Conservation (phyloP, 345 rosid genomes). For the Eucalyptus erythrocorys region DNA sequence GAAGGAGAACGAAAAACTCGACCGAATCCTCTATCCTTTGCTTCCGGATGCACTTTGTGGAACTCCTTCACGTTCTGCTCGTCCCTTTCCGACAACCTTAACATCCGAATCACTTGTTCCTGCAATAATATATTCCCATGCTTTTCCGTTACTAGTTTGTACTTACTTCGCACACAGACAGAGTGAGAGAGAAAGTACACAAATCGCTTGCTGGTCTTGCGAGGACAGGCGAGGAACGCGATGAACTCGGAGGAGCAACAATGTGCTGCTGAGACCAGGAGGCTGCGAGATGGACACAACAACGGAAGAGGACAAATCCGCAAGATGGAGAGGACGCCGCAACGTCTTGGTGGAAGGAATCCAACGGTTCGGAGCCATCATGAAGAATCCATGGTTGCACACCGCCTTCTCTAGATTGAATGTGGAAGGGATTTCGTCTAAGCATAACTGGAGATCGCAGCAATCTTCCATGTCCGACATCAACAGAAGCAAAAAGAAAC, state of each 20-base stretch:
- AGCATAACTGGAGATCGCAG: not conserved
- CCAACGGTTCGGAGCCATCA: conserved; percentile 49
- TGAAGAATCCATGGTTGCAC: conserved; percentile 20
- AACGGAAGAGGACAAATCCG: not conserved
- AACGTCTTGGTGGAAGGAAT: conserved; percentile 14
- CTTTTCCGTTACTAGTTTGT: not conserved
- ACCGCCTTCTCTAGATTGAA: conserved; percentile 23
- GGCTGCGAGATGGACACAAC: conserved; percentile 26
- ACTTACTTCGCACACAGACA: not conserved
- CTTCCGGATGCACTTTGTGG: conserved; percentile 18
- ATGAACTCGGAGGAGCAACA: not conserved
- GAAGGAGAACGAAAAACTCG: conserved; percentile 38
- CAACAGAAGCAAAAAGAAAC: not conserved
- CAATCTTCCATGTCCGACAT: not conserved
- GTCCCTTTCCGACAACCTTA: conserved; percentile 23
- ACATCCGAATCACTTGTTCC: conserved; percentile 36
- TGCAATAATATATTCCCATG: not conserved
- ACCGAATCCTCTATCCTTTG: conserved; percentile 26
- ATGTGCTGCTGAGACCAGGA: not conserved
- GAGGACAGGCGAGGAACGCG: not conserved
- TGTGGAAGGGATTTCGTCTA: not conserved
- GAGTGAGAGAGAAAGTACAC: not conserved
- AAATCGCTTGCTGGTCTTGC: conserved; percentile 3
- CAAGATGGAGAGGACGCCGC: conserved; percentile 16
- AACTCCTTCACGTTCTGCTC: conserved; percentile 13